Evolutionary conservation across 371 early-diverging fungal genomes (phyloP).

Genomic region (Dichotomocladium elegans): DNA sequence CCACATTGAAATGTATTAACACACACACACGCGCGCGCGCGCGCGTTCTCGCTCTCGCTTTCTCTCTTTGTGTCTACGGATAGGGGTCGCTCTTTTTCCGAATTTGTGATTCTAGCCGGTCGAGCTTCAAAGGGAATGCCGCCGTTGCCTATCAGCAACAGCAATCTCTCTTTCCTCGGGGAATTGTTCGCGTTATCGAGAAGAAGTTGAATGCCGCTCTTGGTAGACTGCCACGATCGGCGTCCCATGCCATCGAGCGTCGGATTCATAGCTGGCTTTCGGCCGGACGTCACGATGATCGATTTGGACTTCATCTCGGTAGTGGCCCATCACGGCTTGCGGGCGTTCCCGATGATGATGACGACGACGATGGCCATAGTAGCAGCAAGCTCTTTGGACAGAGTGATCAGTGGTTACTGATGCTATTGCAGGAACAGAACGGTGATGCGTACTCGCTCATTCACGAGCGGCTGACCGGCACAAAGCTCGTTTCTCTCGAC

Average conservation of each 20-base stretch:
- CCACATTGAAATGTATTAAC: too few species aligned
- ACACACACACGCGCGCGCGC: not conserved
- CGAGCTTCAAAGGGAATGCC: not conserved
- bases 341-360: too few species aligned
- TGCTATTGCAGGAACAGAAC: not conserved
- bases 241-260: not conserved
- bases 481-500: not conserved
- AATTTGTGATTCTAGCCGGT: slow-evolving; percentile 1
- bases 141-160: not conserved
- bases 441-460: not conserved
- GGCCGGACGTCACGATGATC: not conserved
- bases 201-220: slow-evolving; percentile 4
- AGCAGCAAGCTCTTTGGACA: too few species aligned
- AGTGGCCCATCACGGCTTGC: too few species aligned
- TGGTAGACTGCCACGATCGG: slow-evolving; percentile 2
- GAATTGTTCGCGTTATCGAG: slow-evolving; percentile 2
- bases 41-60: not conserved
- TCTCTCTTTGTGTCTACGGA: not conserved
- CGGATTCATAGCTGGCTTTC: not conserved
- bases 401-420: too few species aligned
- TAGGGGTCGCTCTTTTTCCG: slow-evolving; percentile 15
- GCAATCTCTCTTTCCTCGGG: slow-evolving; percentile 2
- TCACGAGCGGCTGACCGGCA: slow-evolving; percentile 7
- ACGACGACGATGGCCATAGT: not conserved
- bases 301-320: too few species aligned